Base-by-base conservation (phyloP, 164 flowering plant genomes). In the Chimonanthus praecox region DNA sequence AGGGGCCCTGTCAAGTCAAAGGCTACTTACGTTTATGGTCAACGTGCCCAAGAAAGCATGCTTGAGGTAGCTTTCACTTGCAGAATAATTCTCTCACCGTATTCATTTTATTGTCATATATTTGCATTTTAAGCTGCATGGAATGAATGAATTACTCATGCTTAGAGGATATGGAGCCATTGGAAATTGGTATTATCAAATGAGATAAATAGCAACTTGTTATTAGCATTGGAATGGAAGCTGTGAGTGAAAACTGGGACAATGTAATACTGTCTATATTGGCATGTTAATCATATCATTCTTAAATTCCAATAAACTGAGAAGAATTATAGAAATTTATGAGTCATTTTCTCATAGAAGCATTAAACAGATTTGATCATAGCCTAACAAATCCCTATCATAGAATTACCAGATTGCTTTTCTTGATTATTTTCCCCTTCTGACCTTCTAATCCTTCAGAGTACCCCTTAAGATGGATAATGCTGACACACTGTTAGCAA, bases 1-100 rank as follows among this genome's bases (percentile, higher is more conserved):
- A 77, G 73, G 75, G 82, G 68, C n/a, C n/a, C 72, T n/a, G 47
- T 21, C 69, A 75, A 67, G 73, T 75, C 49, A 62, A 72, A 63
- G 66, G 73, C 68, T 62, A 11, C 77, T 48, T 77, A 67, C 67
- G 88, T 64, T 75, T 83, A 82, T 75, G 82, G 80, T 49, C 78
- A 61, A 6, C 74, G 78, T 58, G 76, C 85, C 64, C 84, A 79
- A 79, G 83, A 82, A 72, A 78, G 72, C 67, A 81, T 87, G 69
- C 79, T 85, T 63, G 86, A 89, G 91, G 91, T 88, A 78, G 43
- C 54, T 72, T 47, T 74, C 15, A 69, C 45, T 66, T 67, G 63
- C 49, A 68, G 46, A 43, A 10, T n/a, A 18, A 0, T 8, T 62
- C 46, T 43, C 47, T 62, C 6, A 6, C 47, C 20, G 47, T 47